A percentile compares a stretch with the other conserved stretches of the same genome.
Conservation (phyloP, 2,329 filamentous ascomycete genomes). For the Fusarium nelsonii region DNA sequence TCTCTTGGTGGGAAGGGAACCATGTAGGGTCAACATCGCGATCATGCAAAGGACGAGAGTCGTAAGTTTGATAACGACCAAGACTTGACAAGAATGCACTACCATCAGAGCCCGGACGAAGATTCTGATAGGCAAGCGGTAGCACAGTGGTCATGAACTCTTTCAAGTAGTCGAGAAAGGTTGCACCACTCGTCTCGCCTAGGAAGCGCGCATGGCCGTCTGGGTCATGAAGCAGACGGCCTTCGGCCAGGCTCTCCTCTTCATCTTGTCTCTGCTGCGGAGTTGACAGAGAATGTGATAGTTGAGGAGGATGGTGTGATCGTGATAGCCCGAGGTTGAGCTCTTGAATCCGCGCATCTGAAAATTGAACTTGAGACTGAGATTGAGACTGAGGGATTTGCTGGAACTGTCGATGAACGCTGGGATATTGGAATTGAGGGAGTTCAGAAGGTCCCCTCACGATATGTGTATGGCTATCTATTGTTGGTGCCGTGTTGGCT, state of each 20-base stretch:
- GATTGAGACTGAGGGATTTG: conserved; percentile 8
- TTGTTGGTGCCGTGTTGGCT: conserved; percentile 16
- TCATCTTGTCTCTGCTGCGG: conserved; percentile 41
- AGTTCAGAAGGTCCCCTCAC: conserved; percentile 19
- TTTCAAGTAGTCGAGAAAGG: conserved; percentile 63
- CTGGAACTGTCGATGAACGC: conserved; percentile 31
- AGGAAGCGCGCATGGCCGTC: conserved; percentile 61
- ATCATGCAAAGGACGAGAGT: conserved; percentile 57
- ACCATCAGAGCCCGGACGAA: conserved; percentile 40
- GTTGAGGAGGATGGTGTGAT: conserved; percentile 14
- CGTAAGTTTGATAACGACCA: conserved; percentile 62
- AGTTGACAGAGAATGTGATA: neutral
- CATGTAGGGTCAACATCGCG: conserved; percentile 56
- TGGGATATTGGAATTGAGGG: conserved; percentile 33
- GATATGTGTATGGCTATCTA: conserved; percentile 14
- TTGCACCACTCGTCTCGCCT: conserved; percentile 63
- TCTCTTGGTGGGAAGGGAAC: conserved; percentile 55
- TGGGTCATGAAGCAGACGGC: conserved; percentile 59
- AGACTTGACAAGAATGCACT: conserved; percentile 56
- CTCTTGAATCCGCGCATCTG: conserved; percentile 27
- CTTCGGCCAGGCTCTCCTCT: conserved; percentile 50
- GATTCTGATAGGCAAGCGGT: conserved; percentile 50
- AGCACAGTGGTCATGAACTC: conserved; percentile 59
- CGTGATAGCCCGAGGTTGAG: conserved; percentile 15
- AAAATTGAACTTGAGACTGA: conserved; percentile 22